Evolutionary conservation across 106 monocot genomes (phyloP), one percentile per base, ranked within the genome.

Genomic region (Dioscorea alata): DNA sequence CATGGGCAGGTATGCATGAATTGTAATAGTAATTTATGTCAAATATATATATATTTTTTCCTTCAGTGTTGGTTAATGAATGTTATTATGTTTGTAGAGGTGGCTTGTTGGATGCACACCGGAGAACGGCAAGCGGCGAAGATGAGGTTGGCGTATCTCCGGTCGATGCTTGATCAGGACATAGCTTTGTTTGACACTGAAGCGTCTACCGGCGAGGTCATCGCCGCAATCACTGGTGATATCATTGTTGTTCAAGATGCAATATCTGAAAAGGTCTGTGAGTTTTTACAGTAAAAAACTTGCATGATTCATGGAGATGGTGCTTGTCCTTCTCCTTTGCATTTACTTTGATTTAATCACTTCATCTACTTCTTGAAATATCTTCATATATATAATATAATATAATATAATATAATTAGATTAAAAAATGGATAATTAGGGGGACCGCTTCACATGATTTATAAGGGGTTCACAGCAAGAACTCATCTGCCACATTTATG

Each of bases 51-150:
- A 12, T 33, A 6, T 64, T 18, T 64, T 64, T 34, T 34, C 35
- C 2, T 32, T 64, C 25, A 13, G 4, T 15, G 9, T 54, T 63
- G 73, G 53, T 52, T 54, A 17, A 9, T 42, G 13, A 6, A 28
- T 64, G 50, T 12, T 48, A 10, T 69, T 5, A 19, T 57, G 2
- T 21, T 31, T 67, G 49, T 23, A 99, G 99, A 93, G 99, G 99
- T 99, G 76, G 99, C 93, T 21, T 99, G 93, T 49, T 99, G 99
- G 99, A 99, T 99, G 99, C 81, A 99, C 33, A 93, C 93, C 1
- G 99, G 99, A 32, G 99, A 99, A 73, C 74, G 99, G 64, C 99
- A 99, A 53, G 93, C 93, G 49, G 90, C 99, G 42, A 93, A 99
- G 81, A 99, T 99, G 87, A 81, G 99, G 35, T 67, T 88, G 51